Conservation (phyloP, 306 rosid species). For the Vigna hirtella region DNA sequence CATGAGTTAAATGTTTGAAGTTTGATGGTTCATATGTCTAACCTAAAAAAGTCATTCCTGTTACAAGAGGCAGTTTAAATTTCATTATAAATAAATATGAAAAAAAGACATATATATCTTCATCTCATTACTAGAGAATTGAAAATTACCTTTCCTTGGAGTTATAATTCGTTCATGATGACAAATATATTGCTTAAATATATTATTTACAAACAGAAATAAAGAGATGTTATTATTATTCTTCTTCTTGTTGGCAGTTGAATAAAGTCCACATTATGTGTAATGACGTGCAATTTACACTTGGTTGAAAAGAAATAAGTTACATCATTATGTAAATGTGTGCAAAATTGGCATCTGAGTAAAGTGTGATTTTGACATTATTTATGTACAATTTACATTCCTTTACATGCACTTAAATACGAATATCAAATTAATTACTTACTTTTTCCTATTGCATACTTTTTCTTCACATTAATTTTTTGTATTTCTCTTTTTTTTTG, state of each 20-base stretch:
- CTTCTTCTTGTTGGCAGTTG: background rate
- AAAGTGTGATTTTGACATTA: background rate
- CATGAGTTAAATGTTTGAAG: background rate
- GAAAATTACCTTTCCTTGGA: background rate
- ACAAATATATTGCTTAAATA: background rate
- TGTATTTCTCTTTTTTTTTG: background rate
- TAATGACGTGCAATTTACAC: background rate
- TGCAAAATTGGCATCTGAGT: background rate
- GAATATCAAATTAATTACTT: background rate
- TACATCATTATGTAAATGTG: background rate
- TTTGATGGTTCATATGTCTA: background rate
- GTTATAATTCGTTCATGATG: background rate
- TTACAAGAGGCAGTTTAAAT: background rate
- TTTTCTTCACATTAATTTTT: background rate
- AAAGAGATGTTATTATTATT: background rate
- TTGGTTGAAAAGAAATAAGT: background rate
- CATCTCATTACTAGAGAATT: background rate
- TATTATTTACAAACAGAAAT: background rate
- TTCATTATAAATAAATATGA: background rate
- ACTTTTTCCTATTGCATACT: background rate
- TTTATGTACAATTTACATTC: background rate
- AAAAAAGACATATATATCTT: background rate
- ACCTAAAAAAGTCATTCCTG: background rate
- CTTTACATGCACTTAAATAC: background rate
- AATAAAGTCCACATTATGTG: background rate